Evolutionary conservation across 305 asterid genomes (phyloP).

Genomic region (Coffea humblotiana): DNA sequence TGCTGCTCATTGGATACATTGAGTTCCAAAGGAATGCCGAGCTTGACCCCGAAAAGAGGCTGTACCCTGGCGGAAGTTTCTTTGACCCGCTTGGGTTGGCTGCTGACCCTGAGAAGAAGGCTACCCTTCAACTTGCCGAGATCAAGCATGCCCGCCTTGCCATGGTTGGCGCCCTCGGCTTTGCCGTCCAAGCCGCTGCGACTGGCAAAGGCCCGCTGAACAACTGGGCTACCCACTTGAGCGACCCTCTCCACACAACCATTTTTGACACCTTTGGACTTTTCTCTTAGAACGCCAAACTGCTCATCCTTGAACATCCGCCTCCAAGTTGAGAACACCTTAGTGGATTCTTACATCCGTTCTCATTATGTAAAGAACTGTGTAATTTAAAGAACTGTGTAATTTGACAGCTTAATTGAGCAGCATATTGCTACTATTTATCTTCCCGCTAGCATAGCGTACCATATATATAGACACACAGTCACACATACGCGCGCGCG

Average conservation of each 20-base stretch:
- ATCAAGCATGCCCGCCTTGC: conserved; percentile 99
- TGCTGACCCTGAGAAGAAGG: conserved; percentile 91
- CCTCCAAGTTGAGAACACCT: conserved; percentile 8
- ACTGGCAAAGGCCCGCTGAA: conserved; percentile 98
- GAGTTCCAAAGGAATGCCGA: conserved; percentile 96
- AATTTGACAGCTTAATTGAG: conserved; percentile 17
- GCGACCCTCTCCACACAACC: conserved; percentile 99
- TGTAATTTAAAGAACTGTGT: conserved; percentile 16
- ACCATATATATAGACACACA: too few relatives aligned
- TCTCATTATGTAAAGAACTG: conserved; percentile 16
- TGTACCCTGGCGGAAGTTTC: conserved; percentile 91
- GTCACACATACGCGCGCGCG: too few relatives aligned
- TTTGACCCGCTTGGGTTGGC: conserved; percentile 94
- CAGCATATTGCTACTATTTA: conserved; percentile 5
- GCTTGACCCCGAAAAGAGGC: conserved; percentile 91
- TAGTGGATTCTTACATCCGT: conserved; percentile 2
- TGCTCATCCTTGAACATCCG: not conserved
- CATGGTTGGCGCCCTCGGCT: conserved; percentile 90
- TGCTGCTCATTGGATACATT: conserved; percentile 74
- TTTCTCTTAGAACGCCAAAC: conserved; percentile 40
- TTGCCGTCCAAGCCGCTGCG: conserved; percentile 94
- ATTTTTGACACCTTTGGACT: conserved; percentile 81
- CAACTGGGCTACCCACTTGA: conserved; percentile 99
- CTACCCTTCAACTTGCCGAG: conserved; percentile 81
- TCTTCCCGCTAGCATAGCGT: not conserved